These are phyloP conservation scores for Chaetomium sp. DNA, from an alignment of 2,329 filamentous ascomycete genomes.

Conservation along the genomic window DNA sequence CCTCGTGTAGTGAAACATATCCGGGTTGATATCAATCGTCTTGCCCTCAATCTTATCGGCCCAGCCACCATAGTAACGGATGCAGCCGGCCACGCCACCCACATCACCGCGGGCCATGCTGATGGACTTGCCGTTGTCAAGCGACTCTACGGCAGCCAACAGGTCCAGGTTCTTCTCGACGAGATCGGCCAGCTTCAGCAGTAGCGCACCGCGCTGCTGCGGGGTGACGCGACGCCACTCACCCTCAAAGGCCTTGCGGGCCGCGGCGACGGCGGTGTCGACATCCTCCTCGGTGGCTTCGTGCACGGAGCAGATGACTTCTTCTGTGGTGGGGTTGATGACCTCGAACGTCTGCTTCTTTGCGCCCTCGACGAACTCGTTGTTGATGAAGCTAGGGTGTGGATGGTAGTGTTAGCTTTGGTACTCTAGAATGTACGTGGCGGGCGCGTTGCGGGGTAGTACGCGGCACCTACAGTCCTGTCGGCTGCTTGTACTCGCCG, in stretches of 20 bases:
- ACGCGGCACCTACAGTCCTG: slow-evolving; percentile 47
- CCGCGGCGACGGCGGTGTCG: slow-evolving; percentile 73
- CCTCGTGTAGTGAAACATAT: slow-evolving; percentile 78
- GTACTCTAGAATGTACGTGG: too few relatives aligned
- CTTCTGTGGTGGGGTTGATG: slow-evolving; percentile 80
- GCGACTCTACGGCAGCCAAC: slow-evolving; percentile 74
- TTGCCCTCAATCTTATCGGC: slow-evolving; percentile 89
- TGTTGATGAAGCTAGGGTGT: slow-evolving; percentile 72
- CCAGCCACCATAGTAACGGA: slow-evolving; percentile 87
- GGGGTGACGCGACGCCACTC: slow-evolving; percentile 63
- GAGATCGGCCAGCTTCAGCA: slow-evolving; percentile 73
- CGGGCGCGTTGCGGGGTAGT: background rate
- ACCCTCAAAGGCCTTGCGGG: slow-evolving; percentile 78
- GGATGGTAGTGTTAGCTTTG: background rate
- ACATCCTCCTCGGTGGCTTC: slow-evolving; percentile 86
- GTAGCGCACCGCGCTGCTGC: slow-evolving; percentile 59
- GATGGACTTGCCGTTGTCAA: slow-evolving; percentile 84
- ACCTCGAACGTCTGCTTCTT: slow-evolving; percentile 90
- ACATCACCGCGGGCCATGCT: slow-evolving; percentile 72
- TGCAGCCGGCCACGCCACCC: slow-evolving; percentile 55
- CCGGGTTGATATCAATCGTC: slow-evolving; percentile 70
- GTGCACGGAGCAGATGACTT: slow-evolving; percentile 73
- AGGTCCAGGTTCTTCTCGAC: slow-evolving; percentile 70
- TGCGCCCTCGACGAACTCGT: slow-evolving; percentile 76
- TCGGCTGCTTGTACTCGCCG: slow-evolving; percentile 53